Conservation (phyloP, 2,329 filamentous ascomycete genomes). For the Paecilomyces variotii region DNA sequence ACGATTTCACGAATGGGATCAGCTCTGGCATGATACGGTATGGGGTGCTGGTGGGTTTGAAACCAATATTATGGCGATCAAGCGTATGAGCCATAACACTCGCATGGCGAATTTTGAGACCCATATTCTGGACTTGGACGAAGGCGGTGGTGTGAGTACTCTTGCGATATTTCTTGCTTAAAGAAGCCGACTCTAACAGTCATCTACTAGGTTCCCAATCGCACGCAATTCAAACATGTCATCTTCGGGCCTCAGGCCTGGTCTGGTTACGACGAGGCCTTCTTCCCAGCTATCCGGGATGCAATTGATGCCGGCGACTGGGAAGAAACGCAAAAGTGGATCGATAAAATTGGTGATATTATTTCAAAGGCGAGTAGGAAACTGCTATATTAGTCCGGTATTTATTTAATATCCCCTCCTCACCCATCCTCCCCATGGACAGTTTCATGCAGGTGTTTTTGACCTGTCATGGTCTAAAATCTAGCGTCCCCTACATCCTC, state of each 20-base stretch:
- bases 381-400: slow-evolving; percentile 28
- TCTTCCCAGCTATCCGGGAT: slow-evolving; percentile 81
- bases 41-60: slow-evolving; percentile 69
- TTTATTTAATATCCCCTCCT: neutral
- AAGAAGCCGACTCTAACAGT: slow-evolving; percentile 4
- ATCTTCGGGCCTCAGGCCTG: slow-evolving; percentile 77
- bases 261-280: slow-evolving; percentile 59
- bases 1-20: slow-evolving; percentile 68
- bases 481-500: neutral
- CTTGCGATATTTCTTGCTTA: neutral
- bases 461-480: neutral
- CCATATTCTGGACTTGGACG: slow-evolving; percentile 67
- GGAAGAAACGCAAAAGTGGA: slow-evolving; percentile 57
- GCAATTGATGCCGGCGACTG: slow-evolving; percentile 65
- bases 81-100: slow-evolving; percentile 68
- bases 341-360: slow-evolving; percentile 64
- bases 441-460: neutral
- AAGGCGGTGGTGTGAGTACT: slow-evolving; percentile 63
- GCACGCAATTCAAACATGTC: slow-evolving; percentile 90
- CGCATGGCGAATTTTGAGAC: slow-evolving; percentile 76
- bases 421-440: neutral
- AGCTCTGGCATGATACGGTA: slow-evolving; percentile 65
- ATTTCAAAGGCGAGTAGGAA: slow-evolving; percentile 53
- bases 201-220: slow-evolving; percentile 60
- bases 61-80: slow-evolving; percentile 56